Evolutionary conservation across 176 grass and related monocot genomes (phyloP), one percentile per base, ranked within the genome.

Genomic region (Saccharum spontaneum): DNA sequence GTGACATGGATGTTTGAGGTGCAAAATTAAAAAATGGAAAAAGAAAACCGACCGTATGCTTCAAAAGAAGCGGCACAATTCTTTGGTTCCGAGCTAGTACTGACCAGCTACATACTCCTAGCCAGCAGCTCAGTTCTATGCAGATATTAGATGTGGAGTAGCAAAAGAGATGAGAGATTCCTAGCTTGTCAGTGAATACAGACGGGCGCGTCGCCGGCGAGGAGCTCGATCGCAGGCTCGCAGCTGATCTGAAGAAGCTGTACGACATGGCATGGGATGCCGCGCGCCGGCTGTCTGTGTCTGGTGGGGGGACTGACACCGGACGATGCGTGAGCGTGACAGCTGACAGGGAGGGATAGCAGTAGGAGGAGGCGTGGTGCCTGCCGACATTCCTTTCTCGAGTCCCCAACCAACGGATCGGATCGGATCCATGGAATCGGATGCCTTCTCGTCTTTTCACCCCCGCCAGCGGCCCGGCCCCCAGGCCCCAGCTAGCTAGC

Each of bases 391-490:
- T 84, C 85, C 80, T 91, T 87, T 84, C 20, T 87, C 63, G 81
- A 87, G 81, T 55, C 60, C 81, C 81, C 81, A 87, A 70, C 85
- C 81, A 80, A 81, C 23, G 81, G 77, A 85, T 85, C 82, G 55
- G 75, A 90, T 84, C 81, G 37, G 81, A 77, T 81, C 49, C 0
- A 74, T 50, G 78, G 87, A 86, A 87, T 87, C 88, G 48, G 88
- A 87, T 90, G 79, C 88, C 89, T 80, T 81, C 70, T 84, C 81
- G 48, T 84, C 85, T 87, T 90, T 84, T 67, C 81, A 46, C 13
- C 46, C 17, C 48, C 14, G 34, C 34, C 34, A 36, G 34, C 15
- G 3, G 48, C 15, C 48, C 50, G 14, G 15, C 17, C 50, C 50
- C 28, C 28, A 28, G 28, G 28, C 28, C 28, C 28, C 6, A 54